phyloP scores from a whole-genome alignment of 768 basidiomycete genomes.

The Arthromyces matolae region DNA sequence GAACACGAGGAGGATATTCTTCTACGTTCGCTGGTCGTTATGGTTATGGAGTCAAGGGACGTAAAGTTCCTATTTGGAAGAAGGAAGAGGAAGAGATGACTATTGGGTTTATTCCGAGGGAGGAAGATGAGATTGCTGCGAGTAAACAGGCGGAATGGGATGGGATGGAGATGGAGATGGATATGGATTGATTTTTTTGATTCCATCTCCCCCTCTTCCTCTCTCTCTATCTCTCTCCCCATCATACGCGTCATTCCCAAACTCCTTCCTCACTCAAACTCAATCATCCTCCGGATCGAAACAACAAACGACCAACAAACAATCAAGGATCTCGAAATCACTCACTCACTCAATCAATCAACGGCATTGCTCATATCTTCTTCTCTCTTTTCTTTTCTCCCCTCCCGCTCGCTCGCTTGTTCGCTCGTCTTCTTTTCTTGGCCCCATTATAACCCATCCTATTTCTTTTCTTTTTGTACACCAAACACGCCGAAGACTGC shows the following conservation, averaged over 20 bases:
- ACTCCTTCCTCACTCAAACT: too few relatives aligned
- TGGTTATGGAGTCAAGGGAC: constrained; percentile 15
- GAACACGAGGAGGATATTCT: too few relatives aligned
- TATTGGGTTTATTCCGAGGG: constrained; percentile 37
- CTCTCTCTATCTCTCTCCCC: too few relatives aligned
- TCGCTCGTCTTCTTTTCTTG: too few relatives aligned
- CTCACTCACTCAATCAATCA: too few relatives aligned
- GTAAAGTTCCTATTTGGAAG: constrained; percentile 31
- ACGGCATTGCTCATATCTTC: constrained; percentile 11
- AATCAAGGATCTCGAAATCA: constrained; percentile 10
- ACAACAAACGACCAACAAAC: neutral
- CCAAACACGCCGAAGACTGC: constrained; percentile 4
- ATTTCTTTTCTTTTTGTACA: constrained; percentile 1
- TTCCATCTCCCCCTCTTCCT: neutral
- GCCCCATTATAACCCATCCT: too few relatives aligned
- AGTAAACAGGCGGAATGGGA: constrained; percentile 43
- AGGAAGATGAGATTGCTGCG: constrained; percentile 41
- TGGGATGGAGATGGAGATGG: constrained; percentile 73
- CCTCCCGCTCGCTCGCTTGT: too few relatives aligned
- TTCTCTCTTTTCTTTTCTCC: neutral
- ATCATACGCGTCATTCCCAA: too few relatives aligned
- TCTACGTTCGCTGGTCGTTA: constrained; percentile 18
- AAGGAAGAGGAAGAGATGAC: constrained; percentile 41
- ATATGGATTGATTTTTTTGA: constrained; percentile 45
- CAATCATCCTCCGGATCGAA: neutral